Base-by-base conservation (phyloP, 2,329 filamentous ascomycete species). In the Monosporascus sp. region DNA sequence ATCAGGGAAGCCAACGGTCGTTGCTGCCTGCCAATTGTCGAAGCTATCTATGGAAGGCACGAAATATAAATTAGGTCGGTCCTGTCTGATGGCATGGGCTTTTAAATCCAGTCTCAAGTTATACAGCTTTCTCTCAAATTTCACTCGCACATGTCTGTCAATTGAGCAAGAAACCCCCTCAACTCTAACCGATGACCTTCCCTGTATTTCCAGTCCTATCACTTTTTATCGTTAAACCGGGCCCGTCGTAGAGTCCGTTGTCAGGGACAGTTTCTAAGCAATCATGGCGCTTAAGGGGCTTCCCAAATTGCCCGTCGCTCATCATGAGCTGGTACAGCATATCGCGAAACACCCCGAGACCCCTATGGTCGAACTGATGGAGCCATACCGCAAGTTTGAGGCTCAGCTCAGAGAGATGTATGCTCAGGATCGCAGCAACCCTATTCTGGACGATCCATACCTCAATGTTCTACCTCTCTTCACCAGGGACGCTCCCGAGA, bases 401-500 rank as follows among this genome's bases (percentile, higher is more conserved):
- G 77, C 81, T 47, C 77, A 80, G 55, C 73, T 90, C 50, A 82
- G 88, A 45, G 78, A 85, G 57, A 63, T 87, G 18, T 90, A 85
- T 62, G 87, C 87, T 38, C 88, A 90, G 63, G 77, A 88, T 48
- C 83, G 83, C 6, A 69, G 74, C 50, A 82, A 88, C 57, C 75
- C 80, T 7, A 70, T 75, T 20, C 72, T 87, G 18, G 67, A 80
- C 36, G 77, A 87, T 57, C 75, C 75, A 7, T 69, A 78, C 54
- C 70, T 87, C 65, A 89, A 88, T 60, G 72, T 88, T 24, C 72
- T 89, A 7, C 85, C 87, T 1, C 70, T 90, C 31, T 90, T 88
- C 67, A 77, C 74, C 50, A 70, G 78, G 17, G 71, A 78, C 54
- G 82, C 85, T 50, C 61, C 74, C 3, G 66, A 77, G 45, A 75